phyloP scores from a whole-genome alignment of 148 eudicot genomes.

The Chenopodium formosanum region DNA sequence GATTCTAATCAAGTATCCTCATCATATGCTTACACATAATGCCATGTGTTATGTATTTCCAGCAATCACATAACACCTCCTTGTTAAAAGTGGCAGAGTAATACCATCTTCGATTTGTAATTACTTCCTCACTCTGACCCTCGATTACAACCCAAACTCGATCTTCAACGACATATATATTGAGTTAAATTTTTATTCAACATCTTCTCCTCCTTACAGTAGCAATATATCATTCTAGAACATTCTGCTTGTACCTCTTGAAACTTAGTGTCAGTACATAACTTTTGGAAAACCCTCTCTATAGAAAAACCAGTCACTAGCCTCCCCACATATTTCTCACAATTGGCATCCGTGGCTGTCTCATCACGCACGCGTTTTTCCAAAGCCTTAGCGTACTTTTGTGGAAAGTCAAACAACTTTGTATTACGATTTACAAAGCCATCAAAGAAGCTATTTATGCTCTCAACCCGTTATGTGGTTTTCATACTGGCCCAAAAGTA shows the following conservation, averaged over 20 bases:
- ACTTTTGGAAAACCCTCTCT: background rate
- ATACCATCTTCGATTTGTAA: background rate
- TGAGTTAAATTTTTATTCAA: background rate
- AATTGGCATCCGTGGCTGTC: background rate
- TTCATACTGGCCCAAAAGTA: slow-evolving; percentile 3
- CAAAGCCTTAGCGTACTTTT: background rate
- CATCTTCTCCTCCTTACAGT: background rate
- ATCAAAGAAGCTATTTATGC: background rate
- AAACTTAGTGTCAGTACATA: background rate
- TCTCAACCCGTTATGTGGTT: background rate
- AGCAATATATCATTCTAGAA: background rate
- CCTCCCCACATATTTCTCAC: background rate
- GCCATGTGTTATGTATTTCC: background rate
- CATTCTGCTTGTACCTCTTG: background rate
- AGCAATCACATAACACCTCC: background rate
- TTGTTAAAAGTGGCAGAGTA: background rate
- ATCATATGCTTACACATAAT: background rate
- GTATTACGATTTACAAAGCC: background rate
- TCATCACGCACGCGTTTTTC: background rate
- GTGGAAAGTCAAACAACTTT: background rate
- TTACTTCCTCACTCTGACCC: background rate
- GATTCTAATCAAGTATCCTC: background rate
- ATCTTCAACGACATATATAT: background rate
- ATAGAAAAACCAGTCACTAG: background rate
- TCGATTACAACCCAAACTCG: background rate